Percentiles rank a stretch among this genome's conserved stretches.
Evolutionary conservation across 1,284 basidiomycete species (phyloP).

Genomic region (Phylloporus gajari): DNA sequence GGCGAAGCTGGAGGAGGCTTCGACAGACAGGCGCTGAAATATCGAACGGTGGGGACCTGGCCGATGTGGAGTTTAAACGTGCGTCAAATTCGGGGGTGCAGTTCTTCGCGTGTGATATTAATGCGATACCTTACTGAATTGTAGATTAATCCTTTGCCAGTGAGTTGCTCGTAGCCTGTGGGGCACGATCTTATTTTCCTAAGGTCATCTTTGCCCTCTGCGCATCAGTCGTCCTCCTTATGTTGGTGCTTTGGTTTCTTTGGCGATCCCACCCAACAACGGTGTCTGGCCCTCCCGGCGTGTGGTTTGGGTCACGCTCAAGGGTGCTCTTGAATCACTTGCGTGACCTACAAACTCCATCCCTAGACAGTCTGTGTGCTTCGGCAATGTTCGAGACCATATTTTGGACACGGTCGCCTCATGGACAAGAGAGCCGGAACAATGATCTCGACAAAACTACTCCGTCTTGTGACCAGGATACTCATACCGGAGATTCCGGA

Average conservation of each 20-base stretch:
- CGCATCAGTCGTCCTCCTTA: neutral
- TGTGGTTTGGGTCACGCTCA: conserved; percentile 8
- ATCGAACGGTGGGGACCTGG: neutral
- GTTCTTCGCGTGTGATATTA: too few species aligned
- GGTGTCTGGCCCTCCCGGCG: neutral
- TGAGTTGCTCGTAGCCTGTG: neutral
- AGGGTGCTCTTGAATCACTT: neutral
- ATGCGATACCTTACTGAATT: too few species aligned
- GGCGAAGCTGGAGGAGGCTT: neutral
- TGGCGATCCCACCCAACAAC: neutral
- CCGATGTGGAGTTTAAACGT: neutral
- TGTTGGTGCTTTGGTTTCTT: neutral
- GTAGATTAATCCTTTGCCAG: conserved; percentile 5
- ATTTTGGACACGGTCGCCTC: neutral
- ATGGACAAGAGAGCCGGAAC: too few species aligned
- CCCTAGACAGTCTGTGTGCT: neutral
- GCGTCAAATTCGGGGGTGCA: too few species aligned
- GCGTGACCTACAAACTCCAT: neutral
- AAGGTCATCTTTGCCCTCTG: neutral
- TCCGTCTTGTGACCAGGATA: neutral
- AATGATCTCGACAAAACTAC: too few species aligned
- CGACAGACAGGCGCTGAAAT: neutral
- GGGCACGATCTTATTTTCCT: neutral
- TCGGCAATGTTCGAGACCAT: conserved; percentile 4
- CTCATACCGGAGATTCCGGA: too few species aligned